phyloP scores from a whole-genome alignment of 805 yeast genomes.

The Sugiyamaella boreocaroliniensis region DNA sequence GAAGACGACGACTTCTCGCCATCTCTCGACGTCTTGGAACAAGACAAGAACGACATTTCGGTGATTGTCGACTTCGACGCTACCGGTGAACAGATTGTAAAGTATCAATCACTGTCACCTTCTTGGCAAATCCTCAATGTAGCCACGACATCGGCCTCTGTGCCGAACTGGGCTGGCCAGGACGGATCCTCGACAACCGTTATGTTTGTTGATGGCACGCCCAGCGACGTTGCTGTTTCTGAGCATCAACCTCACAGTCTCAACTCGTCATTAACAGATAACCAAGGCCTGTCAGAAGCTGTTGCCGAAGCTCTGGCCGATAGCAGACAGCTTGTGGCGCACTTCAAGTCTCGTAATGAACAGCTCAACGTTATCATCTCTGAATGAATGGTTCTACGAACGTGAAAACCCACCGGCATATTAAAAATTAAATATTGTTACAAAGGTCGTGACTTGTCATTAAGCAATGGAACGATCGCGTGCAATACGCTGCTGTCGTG shows the following conservation, averaged over 20 bases:
- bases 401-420: not conserved
- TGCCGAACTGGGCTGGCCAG: slow-evolving; percentile 12
- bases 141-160: slow-evolving; percentile 11
- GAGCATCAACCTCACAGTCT: not conserved
- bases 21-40: slow-evolving; percentile 28
- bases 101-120: slow-evolving; percentile 32
- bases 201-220: slow-evolving; percentile 9
- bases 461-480: not conserved
- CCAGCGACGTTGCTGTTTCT: not conserved
- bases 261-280: not conserved
- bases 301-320: not conserved
- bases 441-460: not conserved
- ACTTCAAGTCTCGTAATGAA: slow-evolving; percentile 14
- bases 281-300: not conserved
- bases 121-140: slow-evolving; percentile 33
- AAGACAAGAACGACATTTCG: slow-evolving; percentile 26
- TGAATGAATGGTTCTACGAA: not conserved
- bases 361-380: slow-evolving; percentile 8
- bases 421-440: not conserved
- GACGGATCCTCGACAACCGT: not conserved
- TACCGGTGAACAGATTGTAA: slow-evolving; percentile 25
- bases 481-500: not conserved
- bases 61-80: slow-evolving; percentile 34
- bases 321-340: not conserved
- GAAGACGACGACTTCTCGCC: slow-evolving; percentile 32